Evolutionary conservation across 305 asterid genomes (phyloP), one percentile per base, ranked within the genome.

Genomic region (Salvia sclarea): DNA sequence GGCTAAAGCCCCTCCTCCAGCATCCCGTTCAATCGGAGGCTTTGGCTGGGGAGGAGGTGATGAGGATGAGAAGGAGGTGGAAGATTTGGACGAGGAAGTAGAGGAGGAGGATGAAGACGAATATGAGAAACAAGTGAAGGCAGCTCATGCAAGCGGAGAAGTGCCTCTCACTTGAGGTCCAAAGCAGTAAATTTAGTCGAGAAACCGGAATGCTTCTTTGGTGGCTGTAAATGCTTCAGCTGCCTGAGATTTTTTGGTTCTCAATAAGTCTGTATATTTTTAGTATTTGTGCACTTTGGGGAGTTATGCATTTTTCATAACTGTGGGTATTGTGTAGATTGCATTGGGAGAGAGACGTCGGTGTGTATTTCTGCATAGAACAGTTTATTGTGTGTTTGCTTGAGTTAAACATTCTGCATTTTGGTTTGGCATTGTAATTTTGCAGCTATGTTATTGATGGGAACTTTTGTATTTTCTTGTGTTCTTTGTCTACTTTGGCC

Each of bases 11-110:
- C 88, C 90, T 54, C 88, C 98, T 64, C 87, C 83, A 13, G 90
- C 75, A 52, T 85, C 98, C 18, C 92, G 87, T 21, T 76, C 89
- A 8, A 58, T 90, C 41, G 80, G 86, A 21, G 95, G 96, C 52
- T 93, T 91, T 69, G 98, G 98, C 3, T 93, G 97, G 97, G 97
- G 88, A 83, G 86, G 85, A 82, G 86, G 85, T 10, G 91, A 79
- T 63, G 96, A 84, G 77, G 96, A 85, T 2, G 95, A 81, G 22
- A 86, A 79, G 0, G 73, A 82, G 65, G 84, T 61, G 24, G 92
- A 81, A 77, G 85, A 82, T 0, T 69, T 66, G 24, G 95, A 86
- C 17, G 92, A 76, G 20, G 96, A 81, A 22, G 95, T 74, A 0
- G 88, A 73, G 37, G 88, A 75, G 3, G 85, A 79, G 56, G 86